phyloP scores from a whole-genome alignment of 352 stramenopile species.

The Phytophthora ramorum region DNA sequence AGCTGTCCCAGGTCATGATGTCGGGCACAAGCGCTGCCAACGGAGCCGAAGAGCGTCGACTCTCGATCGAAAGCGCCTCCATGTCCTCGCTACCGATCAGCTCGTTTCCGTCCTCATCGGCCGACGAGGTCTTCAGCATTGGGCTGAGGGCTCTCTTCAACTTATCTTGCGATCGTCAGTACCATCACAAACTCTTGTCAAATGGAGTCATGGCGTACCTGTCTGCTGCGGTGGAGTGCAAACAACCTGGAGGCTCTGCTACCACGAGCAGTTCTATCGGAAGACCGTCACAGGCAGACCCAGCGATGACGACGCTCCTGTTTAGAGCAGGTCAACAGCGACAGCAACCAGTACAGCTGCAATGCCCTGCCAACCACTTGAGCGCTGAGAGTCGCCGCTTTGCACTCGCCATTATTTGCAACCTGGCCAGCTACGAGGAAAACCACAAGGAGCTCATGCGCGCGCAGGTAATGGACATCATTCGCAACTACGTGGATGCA shows the following conservation, averaged over 20 bases:
- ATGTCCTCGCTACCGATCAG: background rate
- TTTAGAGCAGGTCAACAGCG: conserved; percentile 17
- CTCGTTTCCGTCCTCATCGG: conserved; percentile 21
- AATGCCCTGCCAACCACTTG: conserved; percentile 28
- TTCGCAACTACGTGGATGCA: conserved; percentile 73
- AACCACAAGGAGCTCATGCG: conserved; percentile 88
- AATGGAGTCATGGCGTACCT: conserved; percentile 81
- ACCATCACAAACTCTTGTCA: conserved; percentile 72
- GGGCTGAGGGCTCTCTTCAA: conserved; percentile 83
- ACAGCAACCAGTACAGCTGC: conserved; percentile 4
- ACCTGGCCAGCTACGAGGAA: conserved; percentile 73
- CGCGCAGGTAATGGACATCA: conserved; percentile 69
- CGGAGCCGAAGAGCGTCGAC: conserved; percentile 3
- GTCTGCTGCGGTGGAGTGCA: conserved; percentile 48
- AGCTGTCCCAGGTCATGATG: conserved; percentile 72
- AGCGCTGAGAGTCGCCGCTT: conserved; percentile 56
- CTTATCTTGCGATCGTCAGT: conserved; percentile 69
- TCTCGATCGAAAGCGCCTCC: conserved; percentile 5
- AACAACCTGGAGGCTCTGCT: conserved; percentile 16
- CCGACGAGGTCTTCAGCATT: conserved; percentile 73
- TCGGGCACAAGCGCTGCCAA: conserved; percentile 12
- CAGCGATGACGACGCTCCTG: conserved; percentile 15
- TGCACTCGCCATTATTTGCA: conserved; percentile 78
- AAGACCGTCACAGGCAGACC: conserved; percentile 3
- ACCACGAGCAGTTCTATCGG: background rate